These are phyloP conservation scores for Phaffia rhodozyma DNA, from an alignment of 1,284 basidiomycete genomes.

Conservation along the genomic window DNA sequence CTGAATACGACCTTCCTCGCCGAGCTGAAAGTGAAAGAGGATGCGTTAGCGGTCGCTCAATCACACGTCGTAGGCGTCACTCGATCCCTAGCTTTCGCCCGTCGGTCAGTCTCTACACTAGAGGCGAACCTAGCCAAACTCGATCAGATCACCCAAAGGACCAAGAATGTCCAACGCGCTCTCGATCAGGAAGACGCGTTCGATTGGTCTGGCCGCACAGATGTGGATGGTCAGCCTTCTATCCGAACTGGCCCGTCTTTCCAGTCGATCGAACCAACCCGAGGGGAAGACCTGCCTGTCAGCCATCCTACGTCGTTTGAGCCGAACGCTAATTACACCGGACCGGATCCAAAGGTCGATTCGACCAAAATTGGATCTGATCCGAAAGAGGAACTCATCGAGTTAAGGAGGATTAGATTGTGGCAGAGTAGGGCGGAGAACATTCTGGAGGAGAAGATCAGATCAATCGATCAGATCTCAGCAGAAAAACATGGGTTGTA, in stretches of 20 bases:
- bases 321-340: slow-evolving; percentile 49
- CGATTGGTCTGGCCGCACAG: slow-evolving; percentile 79
- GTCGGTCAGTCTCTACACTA: slow-evolving; percentile 65
- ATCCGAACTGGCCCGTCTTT: slow-evolving; percentile 46
- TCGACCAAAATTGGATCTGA: slow-evolving; percentile 31
- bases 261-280: slow-evolving; percentile 38
- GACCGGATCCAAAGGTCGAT: slow-evolving; percentile 19
- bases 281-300: background rate
- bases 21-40: slow-evolving; percentile 79
- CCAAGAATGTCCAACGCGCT: slow-evolving; percentile 68
- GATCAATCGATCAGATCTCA: slow-evolving; percentile 60
- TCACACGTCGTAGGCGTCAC: slow-evolving; percentile 79
- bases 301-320: slow-evolving; percentile 36
- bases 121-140: slow-evolving; percentile 58
- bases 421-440: slow-evolving; percentile 72
- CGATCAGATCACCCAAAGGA: slow-evolving; percentile 61
- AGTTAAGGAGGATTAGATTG: slow-evolving; percentile 57
- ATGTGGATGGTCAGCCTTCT: slow-evolving; percentile 25
- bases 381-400: slow-evolving; percentile 49
- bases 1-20: slow-evolving; percentile 64
- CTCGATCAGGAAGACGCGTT: slow-evolving; percentile 61
- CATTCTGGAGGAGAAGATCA: slow-evolving; percentile 56
- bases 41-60: slow-evolving; percentile 71
- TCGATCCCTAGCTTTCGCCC: slow-evolving; percentile 74
- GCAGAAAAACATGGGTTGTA: slow-evolving; percentile 79